Conservation (phyloP, 129 eudicot species). For the Centella asiatica region DNA sequence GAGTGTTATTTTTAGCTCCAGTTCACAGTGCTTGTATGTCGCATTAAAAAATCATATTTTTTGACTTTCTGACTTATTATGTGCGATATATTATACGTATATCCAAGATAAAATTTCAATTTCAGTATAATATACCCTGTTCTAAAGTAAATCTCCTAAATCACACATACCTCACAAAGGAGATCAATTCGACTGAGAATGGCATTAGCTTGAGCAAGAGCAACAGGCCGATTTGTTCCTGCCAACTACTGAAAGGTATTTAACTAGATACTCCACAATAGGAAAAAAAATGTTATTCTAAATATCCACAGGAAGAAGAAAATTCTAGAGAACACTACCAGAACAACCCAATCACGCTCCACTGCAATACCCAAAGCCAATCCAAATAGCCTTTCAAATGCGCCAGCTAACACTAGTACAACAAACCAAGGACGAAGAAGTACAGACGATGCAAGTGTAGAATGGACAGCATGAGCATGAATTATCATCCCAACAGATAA, state of each 20-base stretch:
- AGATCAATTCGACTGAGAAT: conserved; percentile 82
- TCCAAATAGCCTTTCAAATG: conserved; percentile 86
- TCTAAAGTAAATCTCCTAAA: neutral
- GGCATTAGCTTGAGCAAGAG: conserved; percentile 99
- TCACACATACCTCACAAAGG: conserved; percentile 70
- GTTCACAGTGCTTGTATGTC: neutral
- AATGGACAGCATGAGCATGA: conserved; percentile 57
- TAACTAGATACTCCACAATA: neutral
- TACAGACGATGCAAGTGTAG: conserved; percentile 45
- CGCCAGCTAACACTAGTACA: conserved; percentile 75
- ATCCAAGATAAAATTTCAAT: neutral
- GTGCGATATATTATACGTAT: too few relatives aligned
- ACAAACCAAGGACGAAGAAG: conserved; percentile 92
- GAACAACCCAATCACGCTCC: conserved; percentile 98
- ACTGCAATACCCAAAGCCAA: conserved; percentile 90
- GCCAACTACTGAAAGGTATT: conserved; percentile 56
- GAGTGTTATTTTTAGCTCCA: neutral
- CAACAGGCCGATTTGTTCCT: conserved; percentile 92
- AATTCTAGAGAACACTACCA: conserved; percentile 35
- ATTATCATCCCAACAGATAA: conserved; percentile 89
- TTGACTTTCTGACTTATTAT: too few relatives aligned
- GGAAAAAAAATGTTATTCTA: neutral
- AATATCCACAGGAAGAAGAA: neutral
- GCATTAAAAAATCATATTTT: neutral
- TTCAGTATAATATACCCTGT: neutral